A percentile compares a stretch with the other conserved stretches of the same genome.
These are phyloP conservation scores for Circinella minor DNA, from an alignment of 371 early-diverging fungal species.

Conservation along the genomic window DNA sequence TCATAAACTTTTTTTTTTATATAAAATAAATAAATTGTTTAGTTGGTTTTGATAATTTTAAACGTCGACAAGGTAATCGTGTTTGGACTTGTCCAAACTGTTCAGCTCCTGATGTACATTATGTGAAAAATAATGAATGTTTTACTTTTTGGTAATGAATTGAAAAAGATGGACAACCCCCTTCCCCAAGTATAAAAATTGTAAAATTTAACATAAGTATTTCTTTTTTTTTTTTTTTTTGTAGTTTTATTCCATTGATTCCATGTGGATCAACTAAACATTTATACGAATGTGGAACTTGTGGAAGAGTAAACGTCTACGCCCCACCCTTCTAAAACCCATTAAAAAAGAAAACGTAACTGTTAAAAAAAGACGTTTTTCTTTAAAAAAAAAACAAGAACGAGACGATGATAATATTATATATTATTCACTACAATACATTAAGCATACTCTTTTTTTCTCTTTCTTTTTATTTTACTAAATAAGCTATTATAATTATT, in stretches of 20 bases:
- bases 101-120: slow-evolving; percentile 46
- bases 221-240: background rate
- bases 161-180: background rate
- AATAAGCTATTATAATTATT: background rate
- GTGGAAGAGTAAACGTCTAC: slow-evolving; percentile 50
- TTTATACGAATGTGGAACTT: slow-evolving; percentile 50
- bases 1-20: too few relatives aligned
- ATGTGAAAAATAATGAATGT: slow-evolving; percentile 44
- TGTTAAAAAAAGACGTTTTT: background rate
- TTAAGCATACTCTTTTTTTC: too few relatives aligned
- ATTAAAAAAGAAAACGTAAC: too few relatives aligned
- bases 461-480: too few relatives aligned
- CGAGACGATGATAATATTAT: too few relatives aligned
- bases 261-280: slow-evolving; percentile 45
- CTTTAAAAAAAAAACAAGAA: too few relatives aligned
- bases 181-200: too few relatives aligned
- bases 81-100: slow-evolving; percentile 55
- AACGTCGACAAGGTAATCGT: slow-evolving; percentile 36
- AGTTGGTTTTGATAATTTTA: slow-evolving; percentile 54
- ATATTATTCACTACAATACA: too few relatives aligned
- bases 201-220: too few relatives aligned
- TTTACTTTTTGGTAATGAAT: slow-evolving; percentile 45
- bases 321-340: slow-evolving; percentile 33
- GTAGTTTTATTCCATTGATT: slow-evolving; percentile 48
- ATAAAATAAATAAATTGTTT: background rate